A percentile compares a stretch with the other conserved stretches of the same genome.
Evolutionary conservation across 2,329 filamentous ascomycete species (phyloP).

Genomic region (Pseudogymnoascus sp.): DNA sequence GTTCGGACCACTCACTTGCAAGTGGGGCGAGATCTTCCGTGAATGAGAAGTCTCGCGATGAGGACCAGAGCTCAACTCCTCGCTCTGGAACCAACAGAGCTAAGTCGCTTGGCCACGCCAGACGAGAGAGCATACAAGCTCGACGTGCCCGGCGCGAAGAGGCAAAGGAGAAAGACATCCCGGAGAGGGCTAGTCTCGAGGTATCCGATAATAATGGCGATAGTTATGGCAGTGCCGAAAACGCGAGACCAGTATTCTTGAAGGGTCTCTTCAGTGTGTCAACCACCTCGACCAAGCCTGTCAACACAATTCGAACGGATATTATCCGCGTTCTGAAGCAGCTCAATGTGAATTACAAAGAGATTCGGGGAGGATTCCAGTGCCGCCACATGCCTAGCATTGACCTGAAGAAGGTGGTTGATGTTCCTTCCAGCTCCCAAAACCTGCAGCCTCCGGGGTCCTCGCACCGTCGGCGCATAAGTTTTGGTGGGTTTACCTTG

Average conservation of each 20-base stretch:
- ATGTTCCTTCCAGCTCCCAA: conserved; percentile 49
- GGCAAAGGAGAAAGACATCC: conserved; percentile 67
- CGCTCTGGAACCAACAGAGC: conserved; percentile 64
- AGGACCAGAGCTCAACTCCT: conserved; percentile 44
- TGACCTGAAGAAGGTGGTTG: conserved; percentile 67
- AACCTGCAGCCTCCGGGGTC: conserved; percentile 27
- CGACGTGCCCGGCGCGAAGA: conserved; percentile 69
- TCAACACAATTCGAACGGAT: conserved; percentile 77
- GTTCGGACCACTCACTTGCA: conserved; percentile 64
- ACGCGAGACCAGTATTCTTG: conserved; percentile 88
- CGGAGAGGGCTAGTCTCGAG: conserved; percentile 85
- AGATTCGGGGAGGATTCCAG: conserved; percentile 89
- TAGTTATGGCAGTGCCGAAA: conserved; percentile 60
- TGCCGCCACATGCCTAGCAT: conserved; percentile 88
- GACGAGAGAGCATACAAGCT: conserved; percentile 86
- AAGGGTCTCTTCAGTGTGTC: conserved; percentile 97
- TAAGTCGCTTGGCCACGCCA: conserved; percentile 82
- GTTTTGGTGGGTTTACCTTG: conserved; percentile 65
- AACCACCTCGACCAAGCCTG: conserved; percentile 87
- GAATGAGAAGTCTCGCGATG: conserved; percentile 41
- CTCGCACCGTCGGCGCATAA: conserved; percentile 70
- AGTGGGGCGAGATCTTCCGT: conserved; percentile 14
- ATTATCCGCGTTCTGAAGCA: conserved; percentile 84
- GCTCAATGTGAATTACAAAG: conserved; percentile 81
- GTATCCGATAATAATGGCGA: conserved; percentile 57